Conservation (phyloP, 2,329 filamentous ascomycete genomes). For the Colletotrichum eleusines region DNA sequence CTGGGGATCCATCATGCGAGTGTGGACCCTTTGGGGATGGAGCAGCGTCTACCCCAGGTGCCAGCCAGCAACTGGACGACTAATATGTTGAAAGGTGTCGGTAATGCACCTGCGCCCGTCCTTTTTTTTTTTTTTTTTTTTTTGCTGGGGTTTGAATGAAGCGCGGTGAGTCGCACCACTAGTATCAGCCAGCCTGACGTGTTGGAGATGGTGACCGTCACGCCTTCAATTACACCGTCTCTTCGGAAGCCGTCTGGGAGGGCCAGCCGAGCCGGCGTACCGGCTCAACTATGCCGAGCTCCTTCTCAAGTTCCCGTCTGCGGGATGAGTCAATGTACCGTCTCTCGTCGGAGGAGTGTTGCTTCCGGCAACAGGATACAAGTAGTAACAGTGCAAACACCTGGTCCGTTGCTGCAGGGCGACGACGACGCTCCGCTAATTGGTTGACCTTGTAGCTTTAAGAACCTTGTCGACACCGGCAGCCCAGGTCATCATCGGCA, state of each 20-base stretch:
- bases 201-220: slow-evolving; percentile 9
- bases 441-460: slow-evolving; percentile 6
- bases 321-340: slow-evolving; percentile 22
- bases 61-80: slow-evolving; percentile 34
- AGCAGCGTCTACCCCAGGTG: slow-evolving; percentile 37
- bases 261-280: neutral
- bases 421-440: neutral
- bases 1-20: slow-evolving; percentile 32
- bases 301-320: neutral
- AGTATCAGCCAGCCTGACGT: slow-evolving; percentile 9
- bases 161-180: slow-evolving; percentile 31
- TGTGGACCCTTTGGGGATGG: slow-evolving; percentile 22
- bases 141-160: slow-evolving; percentile 12
- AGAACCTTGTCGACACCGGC: slow-evolving; percentile 3
- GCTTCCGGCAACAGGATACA: slow-evolving; percentile 2
- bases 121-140: neutral
- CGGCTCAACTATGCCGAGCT: slow-evolving; percentile 5
- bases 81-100: slow-evolving; percentile 26
- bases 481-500: slow-evolving; percentile 15
- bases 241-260: neutral
- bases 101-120: slow-evolving; percentile 25
- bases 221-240: neutral
- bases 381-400: neutral
- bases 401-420: slow-evolving; percentile 10
- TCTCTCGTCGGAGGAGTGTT: neutral